Evolutionary conservation across 495 filamentous ascomycete species (phyloP).

Genomic region (Tuber magnatum): DNA sequence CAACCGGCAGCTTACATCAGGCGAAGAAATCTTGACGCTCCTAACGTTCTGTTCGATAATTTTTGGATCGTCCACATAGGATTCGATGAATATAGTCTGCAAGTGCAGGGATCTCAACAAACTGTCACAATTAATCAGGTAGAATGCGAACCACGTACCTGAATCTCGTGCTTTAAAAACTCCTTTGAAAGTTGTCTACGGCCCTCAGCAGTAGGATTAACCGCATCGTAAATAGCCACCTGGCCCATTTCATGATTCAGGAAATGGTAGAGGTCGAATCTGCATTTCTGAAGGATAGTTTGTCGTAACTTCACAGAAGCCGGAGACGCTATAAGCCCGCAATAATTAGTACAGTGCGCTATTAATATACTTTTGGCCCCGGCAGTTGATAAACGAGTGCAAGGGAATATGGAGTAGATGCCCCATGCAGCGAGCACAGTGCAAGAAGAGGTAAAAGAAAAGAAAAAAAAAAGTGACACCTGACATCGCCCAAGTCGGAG

Average conservation of each 20-base stretch:
- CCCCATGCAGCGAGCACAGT: conserved; percentile 18
- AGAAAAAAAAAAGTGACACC: conserved; percentile 23
- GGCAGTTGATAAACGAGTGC: conserved; percentile 22
- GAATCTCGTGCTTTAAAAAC: conserved; percentile 90
- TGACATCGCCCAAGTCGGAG: conserved; percentile 10
- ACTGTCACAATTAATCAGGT: conserved; percentile 4
- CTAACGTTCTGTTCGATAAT: conserved; percentile 97
- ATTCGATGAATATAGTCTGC: conserved; percentile 93
- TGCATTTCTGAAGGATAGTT: conserved; percentile 94
- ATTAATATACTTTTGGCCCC: conserved; percentile 28
- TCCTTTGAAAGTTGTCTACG: conserved; percentile 84
- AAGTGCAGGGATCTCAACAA: conserved; percentile 16
- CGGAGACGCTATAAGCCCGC: conserved; percentile 55
- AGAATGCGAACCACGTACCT: conserved; percentile 49
- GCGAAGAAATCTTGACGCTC: conserved; percentile 96
- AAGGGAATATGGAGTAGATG: conserved; percentile 16
- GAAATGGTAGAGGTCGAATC: conserved; percentile 94
- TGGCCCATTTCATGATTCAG: conserved; percentile 95
- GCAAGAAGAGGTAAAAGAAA: conserved; percentile 26
- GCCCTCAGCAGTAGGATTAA: conserved; percentile 84
- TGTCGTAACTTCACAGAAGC: conserved; percentile 81
- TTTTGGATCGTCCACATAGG: conserved; percentile 80
- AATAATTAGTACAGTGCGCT: conserved; percentile 32
- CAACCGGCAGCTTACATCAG: conserved; percentile 58
- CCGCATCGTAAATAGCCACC: conserved; percentile 97